Conservation (phyloP, 225 moss, liverwort and hornwort species). For the Pleurozium schreberi region DNA sequence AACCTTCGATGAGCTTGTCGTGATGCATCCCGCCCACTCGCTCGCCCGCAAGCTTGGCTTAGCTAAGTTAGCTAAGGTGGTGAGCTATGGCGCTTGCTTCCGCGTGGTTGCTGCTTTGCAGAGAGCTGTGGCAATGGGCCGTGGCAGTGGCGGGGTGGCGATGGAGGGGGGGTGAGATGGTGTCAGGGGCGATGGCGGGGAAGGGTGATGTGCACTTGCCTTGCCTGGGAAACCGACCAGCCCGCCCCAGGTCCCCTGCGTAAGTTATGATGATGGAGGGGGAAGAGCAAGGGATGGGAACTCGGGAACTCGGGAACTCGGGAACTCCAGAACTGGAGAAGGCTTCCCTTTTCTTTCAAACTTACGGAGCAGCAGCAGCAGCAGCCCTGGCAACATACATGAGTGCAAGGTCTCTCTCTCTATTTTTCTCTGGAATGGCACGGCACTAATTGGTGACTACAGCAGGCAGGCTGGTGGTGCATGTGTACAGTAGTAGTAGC, state of each 20-base stretch:
- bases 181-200: slow-evolving; percentile 2
- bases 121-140: neutral
- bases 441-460: neutral
- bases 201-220: neutral
- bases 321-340: neutral
- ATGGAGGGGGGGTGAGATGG: neutral
- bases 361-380: neutral
- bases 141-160: neutral
- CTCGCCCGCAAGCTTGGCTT: no score
- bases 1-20: neutral
- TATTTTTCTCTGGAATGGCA: neutral
- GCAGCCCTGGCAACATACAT: neutral
- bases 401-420: neutral
- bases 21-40: neutral
- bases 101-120: neutral
- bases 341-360: neutral
- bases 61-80: neutral
- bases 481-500: neutral
- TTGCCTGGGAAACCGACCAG: neutral
- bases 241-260: neutral
- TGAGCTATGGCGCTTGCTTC: neutral
- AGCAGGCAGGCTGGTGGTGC: neutral
- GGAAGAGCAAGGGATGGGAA: neutral
- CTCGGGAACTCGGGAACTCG: neutral
- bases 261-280: neutral